A percentile compares a stretch with the other conserved stretches of the same genome.
phyloP scores from a whole-genome alignment of 768 basidiomycete genomes.

The Tulasnella sp. region DNA sequence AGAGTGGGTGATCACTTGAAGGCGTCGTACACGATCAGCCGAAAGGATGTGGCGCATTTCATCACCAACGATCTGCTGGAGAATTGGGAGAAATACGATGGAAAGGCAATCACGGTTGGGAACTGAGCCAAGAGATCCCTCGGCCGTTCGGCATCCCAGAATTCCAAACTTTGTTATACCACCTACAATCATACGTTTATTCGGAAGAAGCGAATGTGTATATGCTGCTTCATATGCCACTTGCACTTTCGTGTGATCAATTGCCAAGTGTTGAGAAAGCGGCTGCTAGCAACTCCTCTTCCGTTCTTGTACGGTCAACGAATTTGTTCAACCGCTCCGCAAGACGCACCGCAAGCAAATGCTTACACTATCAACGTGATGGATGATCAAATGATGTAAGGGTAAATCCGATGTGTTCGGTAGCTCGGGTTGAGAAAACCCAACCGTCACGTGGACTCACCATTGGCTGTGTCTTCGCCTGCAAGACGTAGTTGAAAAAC shows the following conservation, averaged over 20 bases:
- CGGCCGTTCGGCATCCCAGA: no score
- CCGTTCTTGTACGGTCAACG: conserved; percentile 36
- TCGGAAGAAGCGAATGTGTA: no score
- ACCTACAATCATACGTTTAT: no score
- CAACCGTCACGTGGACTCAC: no score
- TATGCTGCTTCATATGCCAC: no score
- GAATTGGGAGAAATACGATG: conserved; percentile 8
- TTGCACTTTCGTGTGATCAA: no score
- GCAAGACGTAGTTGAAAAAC: conserved; percentile 52
- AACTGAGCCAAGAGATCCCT: no score
- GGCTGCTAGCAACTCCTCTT: conserved; percentile 33
- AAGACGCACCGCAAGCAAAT: conserved; percentile 55
- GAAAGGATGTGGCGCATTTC: conserved; percentile 5
- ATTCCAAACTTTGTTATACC: no score
- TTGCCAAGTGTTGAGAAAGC: background rate
- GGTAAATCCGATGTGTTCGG: no score
- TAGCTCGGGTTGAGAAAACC: no score
- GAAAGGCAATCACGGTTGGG: background rate
- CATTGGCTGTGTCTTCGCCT: conserved; percentile 51
- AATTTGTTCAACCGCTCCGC: conserved; percentile 44
- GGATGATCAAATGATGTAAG: no score
- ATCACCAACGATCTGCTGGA: background rate
- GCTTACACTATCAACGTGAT: conserved; percentile 52
- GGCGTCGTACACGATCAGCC: background rate
- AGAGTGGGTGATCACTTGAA: background rate